phyloP scores from a whole-genome alignment of 1,139 yeast species.

The Diutina rugosa region DNA sequence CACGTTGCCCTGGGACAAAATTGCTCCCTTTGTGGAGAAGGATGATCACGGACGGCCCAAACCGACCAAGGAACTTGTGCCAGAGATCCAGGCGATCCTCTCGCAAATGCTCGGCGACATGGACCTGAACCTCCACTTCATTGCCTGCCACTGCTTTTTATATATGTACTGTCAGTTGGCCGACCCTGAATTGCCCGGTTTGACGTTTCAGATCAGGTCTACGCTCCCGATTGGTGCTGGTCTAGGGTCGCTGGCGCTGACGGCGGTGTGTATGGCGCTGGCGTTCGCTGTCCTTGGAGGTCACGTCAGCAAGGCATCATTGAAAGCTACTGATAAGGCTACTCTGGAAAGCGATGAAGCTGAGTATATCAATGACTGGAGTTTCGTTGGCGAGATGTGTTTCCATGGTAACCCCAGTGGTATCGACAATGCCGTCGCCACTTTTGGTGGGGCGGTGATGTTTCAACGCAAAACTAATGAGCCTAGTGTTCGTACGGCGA shows the following conservation, averaged over 20 bases:
- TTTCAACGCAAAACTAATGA: constrained; percentile 55
- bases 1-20: constrained; percentile 49
- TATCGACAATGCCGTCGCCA: constrained; percentile 91
- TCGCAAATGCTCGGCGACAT: constrained; percentile 31
- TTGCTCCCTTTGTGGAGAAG: constrained; percentile 12
- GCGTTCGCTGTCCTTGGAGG: constrained; percentile 58
- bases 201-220: constrained; percentile 57
- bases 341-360: constrained; percentile 27
- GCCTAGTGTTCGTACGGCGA: constrained; percentile 50
- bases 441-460: constrained; percentile 92
- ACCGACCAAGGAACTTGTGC: constrained; percentile 44
- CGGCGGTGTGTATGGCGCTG: constrained; percentile 73
- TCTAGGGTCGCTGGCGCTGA: constrained; percentile 86
- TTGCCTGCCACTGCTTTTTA: constrained; percentile 79
- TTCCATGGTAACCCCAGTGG: constrained; percentile 97
- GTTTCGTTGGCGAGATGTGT: constrained; percentile 87
- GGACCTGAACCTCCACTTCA: constrained; percentile 48
- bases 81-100: constrained; percentile 41
- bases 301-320: constrained; percentile 18
- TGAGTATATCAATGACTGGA: constrained; percentile 68
- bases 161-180: constrained; percentile 61
- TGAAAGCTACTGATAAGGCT: constrained; percentile 14
- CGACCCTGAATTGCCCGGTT: constrained; percentile 30
- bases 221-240: constrained; percentile 97
- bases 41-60: constrained; percentile 19